Base-by-base conservation (phyloP, 2,329 filamentous ascomycete genomes). In the Fonsecaea multimorphosa region DNA sequence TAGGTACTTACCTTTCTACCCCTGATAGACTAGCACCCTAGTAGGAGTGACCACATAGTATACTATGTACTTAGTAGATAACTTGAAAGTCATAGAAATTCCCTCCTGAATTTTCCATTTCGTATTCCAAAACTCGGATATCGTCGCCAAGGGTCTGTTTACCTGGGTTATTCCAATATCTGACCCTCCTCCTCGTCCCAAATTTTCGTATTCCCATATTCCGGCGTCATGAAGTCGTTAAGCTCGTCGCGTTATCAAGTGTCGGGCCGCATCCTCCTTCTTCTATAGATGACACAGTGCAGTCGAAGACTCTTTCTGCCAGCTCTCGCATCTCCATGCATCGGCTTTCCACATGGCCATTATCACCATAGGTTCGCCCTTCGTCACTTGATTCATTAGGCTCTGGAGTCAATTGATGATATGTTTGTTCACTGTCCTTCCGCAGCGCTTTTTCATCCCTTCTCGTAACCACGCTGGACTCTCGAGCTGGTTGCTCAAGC, bases 341-440 rank as follows among this genome's bases (percentile, higher is more conserved):
- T 38, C 5, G 38, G 9, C 31, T 49, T 58, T n/a, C 7, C 19
- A 32, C 49, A 19, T 24, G 24, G n/a, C n/a, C n/a, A 9, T n/a
- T 27, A 36, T 32, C n/a, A 36, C 16, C n/a, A 34, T 27, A 16
- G 12, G 29, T 8, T 27, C 24, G 40, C 24, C 38, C 19, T 58
- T 22, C 3, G 29, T 31, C 29, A 31, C 29, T 31, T 60, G 40
- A 27, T 38, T 53, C 44, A 60, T 60, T 52, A 60, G 12, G 46
- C 44, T 22, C 58, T 38, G 29, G 46, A 29, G 58, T 51, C 14
- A 14, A 14, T 14, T 51, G 31, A 52, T 36, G 46, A 52, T n/a
- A 24, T 19, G 29, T n/a, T 36, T 19, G 29, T 60, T 38, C 57
- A n/a, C 19, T 27, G 7, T 51, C 49, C 22, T 14, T 4, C 19